These are phyloP conservation scores for Massospora cicadina DNA, from an alignment of 371 early-diverging fungal genomes.

Conservation along the genomic window DNA sequence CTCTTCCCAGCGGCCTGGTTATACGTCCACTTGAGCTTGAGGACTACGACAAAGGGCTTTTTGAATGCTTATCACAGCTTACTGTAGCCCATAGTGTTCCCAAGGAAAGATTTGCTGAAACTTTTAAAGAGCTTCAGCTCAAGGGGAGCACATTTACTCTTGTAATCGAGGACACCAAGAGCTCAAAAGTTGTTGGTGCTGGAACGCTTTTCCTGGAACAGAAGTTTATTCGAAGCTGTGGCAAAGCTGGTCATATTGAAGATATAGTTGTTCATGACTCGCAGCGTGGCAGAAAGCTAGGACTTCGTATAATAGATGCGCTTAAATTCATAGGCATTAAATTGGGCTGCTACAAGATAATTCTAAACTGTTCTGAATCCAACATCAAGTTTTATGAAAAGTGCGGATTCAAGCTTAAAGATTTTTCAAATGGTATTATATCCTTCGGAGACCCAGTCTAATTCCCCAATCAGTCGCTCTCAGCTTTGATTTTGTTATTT, in stretches of 20 bases:
- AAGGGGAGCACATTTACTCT: conserved; percentile 61
- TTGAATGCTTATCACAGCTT: conserved; percentile 45
- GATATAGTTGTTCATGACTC: conserved; percentile 88
- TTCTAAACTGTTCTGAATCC: conserved; percentile 67
- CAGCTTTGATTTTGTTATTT: not conserved
- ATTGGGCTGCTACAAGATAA: conserved; percentile 58
- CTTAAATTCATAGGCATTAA: conserved; percentile 41
- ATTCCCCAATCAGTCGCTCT: not conserved
- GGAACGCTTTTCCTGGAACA: conserved; percentile 91
- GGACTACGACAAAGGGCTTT: conserved; percentile 67
- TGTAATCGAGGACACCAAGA: conserved; percentile 53
- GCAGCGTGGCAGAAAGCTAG: conserved; percentile 86
- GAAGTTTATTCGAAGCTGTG: conserved; percentile 84
- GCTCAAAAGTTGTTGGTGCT: conserved; percentile 58
- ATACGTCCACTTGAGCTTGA: conserved; percentile 62
- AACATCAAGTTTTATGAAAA: conserved; percentile 88
- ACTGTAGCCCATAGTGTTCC: conserved; percentile 58
- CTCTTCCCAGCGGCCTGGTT: conserved; percentile 57
- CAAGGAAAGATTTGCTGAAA: conserved; percentile 31
- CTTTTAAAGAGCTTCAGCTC: conserved; percentile 43
- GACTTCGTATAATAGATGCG: conserved; percentile 47
- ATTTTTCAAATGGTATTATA: conserved; percentile 70
- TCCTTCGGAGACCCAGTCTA: conserved; percentile 3
- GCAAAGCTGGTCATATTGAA: conserved; percentile 67
- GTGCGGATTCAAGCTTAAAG: conserved; percentile 73